Percentiles rank a stretch among this genome's conserved stretches.
These are phyloP conservation scores for grape (Vitis vinifera) DNA, from an alignment of 164 flowering plant genomes.

Conservation along the genomic window ASM3070453v1 NC_081810.1:22214501-22215000, in stretches of 20 bases:
- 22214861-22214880: constrained; percentile 6
- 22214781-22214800: too few species aligned
- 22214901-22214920: constrained; percentile 16
- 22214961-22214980: background rate
- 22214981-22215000: background rate
- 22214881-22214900: background rate
- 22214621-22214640: too few species aligned
- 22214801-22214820: background rate
- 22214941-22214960: background rate
- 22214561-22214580: background rate
- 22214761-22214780: too few species aligned
- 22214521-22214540: background rate
- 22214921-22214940: background rate
- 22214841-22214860: background rate
- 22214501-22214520: background rate
- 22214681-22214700: too few species aligned
- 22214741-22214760: too few species aligned
- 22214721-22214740: too few species aligned
- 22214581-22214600: too few species aligned
- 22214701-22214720: too few species aligned
- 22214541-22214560: background rate
- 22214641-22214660: too few species aligned
- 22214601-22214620: too few species aligned
- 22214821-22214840: constrained; percentile 6
- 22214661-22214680: too few species aligned